A percentile compares a stretch with the other conserved stretches of the same genome.
Conservation (phyloP, 176 grass and related monocot genomes). For the Oryza officinalis region DNA sequence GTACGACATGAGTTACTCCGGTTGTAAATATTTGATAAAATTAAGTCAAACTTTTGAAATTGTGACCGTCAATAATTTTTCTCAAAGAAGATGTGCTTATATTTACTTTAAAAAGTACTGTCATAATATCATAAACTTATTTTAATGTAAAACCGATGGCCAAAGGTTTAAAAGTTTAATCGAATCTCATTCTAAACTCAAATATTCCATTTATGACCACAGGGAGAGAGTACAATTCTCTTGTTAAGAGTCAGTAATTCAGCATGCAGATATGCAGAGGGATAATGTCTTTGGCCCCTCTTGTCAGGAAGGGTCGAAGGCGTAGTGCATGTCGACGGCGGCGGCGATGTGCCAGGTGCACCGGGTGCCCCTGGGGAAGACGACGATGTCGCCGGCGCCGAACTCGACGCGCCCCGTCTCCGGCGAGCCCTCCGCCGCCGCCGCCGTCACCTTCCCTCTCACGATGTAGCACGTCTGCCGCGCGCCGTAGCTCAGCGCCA, state of each 20-base stretch:
- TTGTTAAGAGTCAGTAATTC: neutral
- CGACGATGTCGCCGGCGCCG: conserved; percentile 59
- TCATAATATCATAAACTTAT: too few species aligned
- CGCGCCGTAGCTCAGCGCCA: conserved; percentile 56
- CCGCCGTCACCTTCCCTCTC: conserved; percentile 47
- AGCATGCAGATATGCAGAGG: neutral
- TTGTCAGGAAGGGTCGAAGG: conserved; percentile 57
- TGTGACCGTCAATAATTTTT: too few species aligned
- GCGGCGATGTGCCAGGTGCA: conserved; percentile 73
- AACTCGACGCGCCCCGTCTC: conserved; percentile 34
- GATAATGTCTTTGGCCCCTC: neutral
- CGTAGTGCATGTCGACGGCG: conserved; percentile 68
- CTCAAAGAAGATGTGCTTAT: too few species aligned
- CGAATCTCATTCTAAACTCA: too few species aligned
- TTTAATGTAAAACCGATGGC: too few species aligned
- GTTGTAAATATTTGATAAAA: too few species aligned
- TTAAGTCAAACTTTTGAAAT: too few species aligned
- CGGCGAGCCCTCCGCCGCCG: conserved; percentile 48
- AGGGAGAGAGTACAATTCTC: too few species aligned
- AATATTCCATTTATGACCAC: too few species aligned
- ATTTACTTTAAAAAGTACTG: too few species aligned
- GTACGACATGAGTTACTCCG: too few species aligned
- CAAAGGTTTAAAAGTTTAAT: too few species aligned
- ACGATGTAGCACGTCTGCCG: conserved; percentile 75
- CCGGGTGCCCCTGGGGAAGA: conserved; percentile 55